phyloP scores from a whole-genome alignment of 768 basidiomycete genomes.

The Clavaria fumosa region DNA sequence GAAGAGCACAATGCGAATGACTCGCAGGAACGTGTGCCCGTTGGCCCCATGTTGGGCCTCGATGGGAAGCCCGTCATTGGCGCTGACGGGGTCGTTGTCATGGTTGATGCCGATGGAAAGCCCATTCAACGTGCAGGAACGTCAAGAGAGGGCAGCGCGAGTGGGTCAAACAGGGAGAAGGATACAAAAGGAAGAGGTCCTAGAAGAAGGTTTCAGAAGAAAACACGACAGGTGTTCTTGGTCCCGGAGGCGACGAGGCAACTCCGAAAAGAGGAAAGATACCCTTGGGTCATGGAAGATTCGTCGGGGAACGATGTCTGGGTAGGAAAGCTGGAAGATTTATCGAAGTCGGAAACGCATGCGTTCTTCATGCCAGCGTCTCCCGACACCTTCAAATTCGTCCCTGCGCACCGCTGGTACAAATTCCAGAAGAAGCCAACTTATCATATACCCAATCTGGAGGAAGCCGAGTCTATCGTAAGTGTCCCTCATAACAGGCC shows the following conservation, averaged over 20 bases:
- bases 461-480: slow-evolving; percentile 33
- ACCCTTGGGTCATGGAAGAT: slow-evolving; percentile 90
- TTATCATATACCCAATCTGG: slow-evolving; percentile 56
- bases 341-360: slow-evolving; percentile 50
- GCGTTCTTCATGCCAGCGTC: slow-evolving; percentile 77
- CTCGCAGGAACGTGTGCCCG: slow-evolving; percentile 36
- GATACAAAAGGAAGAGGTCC: slow-evolving; percentile 22
- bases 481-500: slow-evolving; percentile 20
- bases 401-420: slow-evolving; percentile 82
- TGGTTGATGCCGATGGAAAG: slow-evolving; percentile 67
- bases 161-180: slow-evolving; percentile 29
- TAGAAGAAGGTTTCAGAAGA: slow-evolving; percentile 72
- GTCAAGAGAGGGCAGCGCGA: slow-evolving; percentile 15
- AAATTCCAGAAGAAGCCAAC: slow-evolving; percentile 80
- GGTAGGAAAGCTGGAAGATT: slow-evolving; percentile 73
- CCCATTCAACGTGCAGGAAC: slow-evolving; percentile 34
- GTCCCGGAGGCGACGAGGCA: slow-evolving; percentile 67
- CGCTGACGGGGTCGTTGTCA: slow-evolving; percentile 57
- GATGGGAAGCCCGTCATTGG: slow-evolving; percentile 81
- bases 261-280: slow-evolving; percentile 71
- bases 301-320: slow-evolving; percentile 54
- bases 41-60: slow-evolving; percentile 60
- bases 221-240: slow-evolving; percentile 71
- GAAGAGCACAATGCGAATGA: slow-evolving; percentile 24
- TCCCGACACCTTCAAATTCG: slow-evolving; percentile 74